These are phyloP conservation scores for Eutrema salsugineum DNA, from an alignment of 441 rosid genomes.

Conservation along the genomic window DNA sequence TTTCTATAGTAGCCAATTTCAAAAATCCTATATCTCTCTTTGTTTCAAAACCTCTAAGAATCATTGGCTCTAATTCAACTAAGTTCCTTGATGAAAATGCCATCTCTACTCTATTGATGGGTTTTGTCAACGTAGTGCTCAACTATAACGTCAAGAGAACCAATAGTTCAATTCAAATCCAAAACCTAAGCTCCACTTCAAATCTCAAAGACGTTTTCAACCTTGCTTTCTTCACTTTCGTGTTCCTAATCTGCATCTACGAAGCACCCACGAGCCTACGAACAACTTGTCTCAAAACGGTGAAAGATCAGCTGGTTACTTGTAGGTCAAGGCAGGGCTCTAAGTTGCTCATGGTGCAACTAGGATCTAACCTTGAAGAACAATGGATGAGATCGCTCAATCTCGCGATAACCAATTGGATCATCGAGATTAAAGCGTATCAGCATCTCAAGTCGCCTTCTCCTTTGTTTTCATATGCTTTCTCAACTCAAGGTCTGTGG, in stretches of 20 bases:
- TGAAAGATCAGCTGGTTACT: constrained; percentile 51
- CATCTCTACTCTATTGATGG: constrained; percentile 41
- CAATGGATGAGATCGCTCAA: constrained; percentile 85
- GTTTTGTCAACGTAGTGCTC: constrained; percentile 56
- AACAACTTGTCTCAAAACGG: constrained; percentile 42
- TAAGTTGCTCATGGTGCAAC: constrained; percentile 54
- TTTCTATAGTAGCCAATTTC: constrained; percentile 55
- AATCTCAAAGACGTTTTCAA: constrained; percentile 57
- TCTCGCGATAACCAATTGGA: constrained; percentile 85
- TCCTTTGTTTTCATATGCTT: constrained; percentile 70
- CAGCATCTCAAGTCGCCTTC: constrained; percentile 57
- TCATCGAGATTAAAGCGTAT: constrained; percentile 43
- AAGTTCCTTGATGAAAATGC: constrained; percentile 36
- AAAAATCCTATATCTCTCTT: constrained; percentile 55
- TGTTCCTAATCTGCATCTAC: constrained; percentile 63
- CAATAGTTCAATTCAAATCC: constrained; percentile 37
- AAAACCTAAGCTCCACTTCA: constrained; percentile 30
- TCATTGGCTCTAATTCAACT: constrained; percentile 4
- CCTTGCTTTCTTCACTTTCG: constrained; percentile 58
- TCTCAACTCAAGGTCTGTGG: constrained; percentile 69
- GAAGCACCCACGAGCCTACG: constrained; percentile 75
- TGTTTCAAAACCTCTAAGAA: constrained; percentile 54
- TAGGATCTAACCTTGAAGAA: constrained; percentile 82
- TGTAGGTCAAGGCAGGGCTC: constrained; percentile 47
- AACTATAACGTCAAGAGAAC: constrained; percentile 42